Evolutionary conservation across 2,329 filamentous ascomycete genomes (phyloP).

Genomic region (Xylaria sp.): DNA sequence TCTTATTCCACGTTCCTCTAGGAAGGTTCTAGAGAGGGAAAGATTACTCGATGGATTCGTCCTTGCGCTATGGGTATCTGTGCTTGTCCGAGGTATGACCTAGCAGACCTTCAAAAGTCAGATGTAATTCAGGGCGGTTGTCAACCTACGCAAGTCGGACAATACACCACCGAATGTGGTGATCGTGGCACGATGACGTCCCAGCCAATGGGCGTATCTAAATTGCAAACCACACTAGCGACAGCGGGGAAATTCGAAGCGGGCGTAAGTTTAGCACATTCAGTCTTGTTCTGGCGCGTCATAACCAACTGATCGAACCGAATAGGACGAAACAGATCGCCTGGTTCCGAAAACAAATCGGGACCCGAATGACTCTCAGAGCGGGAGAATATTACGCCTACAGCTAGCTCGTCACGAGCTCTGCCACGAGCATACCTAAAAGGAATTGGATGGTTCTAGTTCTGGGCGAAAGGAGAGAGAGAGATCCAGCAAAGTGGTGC

Average conservation of each 20-base stretch:
- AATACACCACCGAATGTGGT: not conserved
- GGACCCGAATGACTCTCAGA: not conserved
- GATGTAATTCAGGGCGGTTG: not conserved
- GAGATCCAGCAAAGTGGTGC: slow-evolving; percentile 28
- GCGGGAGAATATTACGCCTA: slow-evolving; percentile 29
- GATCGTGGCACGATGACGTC: slow-evolving; percentile 12
- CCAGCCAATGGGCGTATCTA: not conserved
- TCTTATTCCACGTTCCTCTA: not conserved
- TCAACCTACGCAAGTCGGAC: too few species aligned
- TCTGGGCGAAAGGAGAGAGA: slow-evolving; percentile 7
- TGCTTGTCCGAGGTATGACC: not conserved
- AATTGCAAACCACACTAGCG: slow-evolving; percentile 6
- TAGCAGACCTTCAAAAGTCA: not conserved
- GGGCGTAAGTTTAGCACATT: not conserved
- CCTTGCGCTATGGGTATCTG: not conserved
- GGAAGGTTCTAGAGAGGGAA: not conserved
- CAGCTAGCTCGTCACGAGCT: not conserved
- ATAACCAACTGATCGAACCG: slow-evolving; percentile 1
- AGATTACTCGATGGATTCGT: not conserved
- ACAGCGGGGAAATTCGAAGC: slow-evolving; percentile 1
- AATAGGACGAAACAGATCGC: slow-evolving; percentile 3
- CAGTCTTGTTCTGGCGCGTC: not conserved
- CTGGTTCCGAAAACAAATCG: slow-evolving; percentile 26
- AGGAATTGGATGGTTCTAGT: not conserved
- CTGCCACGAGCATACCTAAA: not conserved